These are phyloP conservation scores for Stromatinia cepivora DNA, from an alignment of 2,329 filamentous ascomycete genomes.

Conservation along the genomic window DNA sequence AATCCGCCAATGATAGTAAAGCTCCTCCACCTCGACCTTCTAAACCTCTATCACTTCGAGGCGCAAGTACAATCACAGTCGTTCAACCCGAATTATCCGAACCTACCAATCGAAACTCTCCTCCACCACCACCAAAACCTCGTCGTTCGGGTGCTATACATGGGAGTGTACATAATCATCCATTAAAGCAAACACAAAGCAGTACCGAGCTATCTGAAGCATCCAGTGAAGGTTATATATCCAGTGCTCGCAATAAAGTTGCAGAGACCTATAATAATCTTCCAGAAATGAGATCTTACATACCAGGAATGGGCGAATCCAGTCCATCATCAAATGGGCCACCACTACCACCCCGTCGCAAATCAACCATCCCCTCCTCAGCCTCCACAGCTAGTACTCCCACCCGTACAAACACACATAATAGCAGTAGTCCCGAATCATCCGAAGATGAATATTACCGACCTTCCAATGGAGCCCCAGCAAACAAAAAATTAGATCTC, in stretches of 20 bases:
- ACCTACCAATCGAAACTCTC: conserved; percentile 45
- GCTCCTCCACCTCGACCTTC: conserved; percentile 55
- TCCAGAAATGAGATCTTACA: conserved; percentile 39
- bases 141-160: conserved; percentile 30
- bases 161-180: conserved; percentile 27
- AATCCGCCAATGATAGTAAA: conserved; percentile 29
- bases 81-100: conserved; percentile 42
- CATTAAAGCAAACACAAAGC: conserved; percentile 36
- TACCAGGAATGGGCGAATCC: conserved; percentile 30
- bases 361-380: conserved; percentile 23
- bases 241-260: conserved; percentile 37
- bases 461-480: conserved; percentile 29
- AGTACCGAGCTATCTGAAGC: conserved; percentile 31
- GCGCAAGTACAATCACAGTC: conserved; percentile 37
- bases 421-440: conserved; percentile 32
- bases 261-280: conserved; percentile 40
- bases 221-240: conserved; percentile 35
- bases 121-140: conserved; percentile 39
- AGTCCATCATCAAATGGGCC: conserved; percentile 25
- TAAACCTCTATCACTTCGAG: conserved; percentile 58
- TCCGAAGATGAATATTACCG: conserved; percentile 37
- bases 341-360: conserved; percentile 32
- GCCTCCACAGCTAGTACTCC: conserved; percentile 22
- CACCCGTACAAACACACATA: conserved; percentile 25
- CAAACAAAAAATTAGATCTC: conserved; percentile 69